Base-by-base conservation (phyloP, 179 eudicot species). In the Carnegiea gigantea region DNA sequence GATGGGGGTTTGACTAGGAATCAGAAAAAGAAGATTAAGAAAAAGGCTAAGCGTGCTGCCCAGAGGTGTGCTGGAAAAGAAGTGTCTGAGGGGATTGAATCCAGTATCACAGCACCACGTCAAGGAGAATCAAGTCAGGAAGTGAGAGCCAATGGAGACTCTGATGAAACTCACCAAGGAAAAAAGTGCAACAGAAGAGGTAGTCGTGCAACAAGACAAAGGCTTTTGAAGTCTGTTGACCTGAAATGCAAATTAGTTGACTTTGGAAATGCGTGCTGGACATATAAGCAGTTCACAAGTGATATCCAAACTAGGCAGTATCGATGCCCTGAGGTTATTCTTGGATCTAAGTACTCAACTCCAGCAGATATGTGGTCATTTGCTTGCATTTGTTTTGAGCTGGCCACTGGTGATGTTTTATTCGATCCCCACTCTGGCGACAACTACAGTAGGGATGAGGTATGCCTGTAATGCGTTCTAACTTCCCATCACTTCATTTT, bases 301-400 rank as follows among this genome's bases (percentile, higher is more conserved):
- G 98, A 95, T 81, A 93, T 95, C 70, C 98, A 95, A 83, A 95
- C 98, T 49, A 89, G 98, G 86, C 98, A 95, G 78, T 95, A 95
- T 80, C 91, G 98, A 86, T 90, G 97, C 80, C 98, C 98, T 14
- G 98, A 93, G 87, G 98, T 95, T 82, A 85, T 95, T 75, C 91
- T 95, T 49, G 98, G 98, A 80, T 91, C 95, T 28, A 93, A 91
- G 83, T 95, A 95, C 84, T 93, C 98, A 18, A 91, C 97, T 59
- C 85, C 95, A 17, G 98, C 98, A 43, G 98, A 95, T 84, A 76
- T 95, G 67, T 95, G 98, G 98, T 95, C 98, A 60, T 90, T 93
- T 87, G 98, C 98, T 77, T 95, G 98, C 92, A 95, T 95, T 78
- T 95, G 98, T 88, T 95, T 95, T 88, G 98, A 95, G 92, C 95